Base-by-base conservation (phyloP, 768 basidiomycete species). In the Lentinula guzmanii region DNA sequence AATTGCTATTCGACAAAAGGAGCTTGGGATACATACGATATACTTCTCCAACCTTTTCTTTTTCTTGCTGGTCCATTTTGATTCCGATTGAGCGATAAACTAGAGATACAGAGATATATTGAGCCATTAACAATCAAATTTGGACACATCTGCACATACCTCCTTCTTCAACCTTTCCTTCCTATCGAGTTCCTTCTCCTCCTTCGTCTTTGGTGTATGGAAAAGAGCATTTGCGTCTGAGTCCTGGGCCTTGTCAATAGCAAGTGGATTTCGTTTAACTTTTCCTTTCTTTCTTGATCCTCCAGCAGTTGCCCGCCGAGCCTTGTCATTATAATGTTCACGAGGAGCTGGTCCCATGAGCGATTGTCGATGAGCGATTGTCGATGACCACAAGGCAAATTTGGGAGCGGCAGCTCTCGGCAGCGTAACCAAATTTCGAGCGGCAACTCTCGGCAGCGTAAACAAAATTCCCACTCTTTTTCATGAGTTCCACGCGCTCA, bases 1-100 rank as follows among this genome's bases (percentile, higher is more conserved):
- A 21, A 35, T 56, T 59, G 31, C 15, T 6, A 52, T 57, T 16
- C 46, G 11, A 41, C 45, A 43, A 10, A 4, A 48, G 41, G n/a
- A 45, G 9, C 8, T 52, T 18, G 41, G 46, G 11, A 3, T 21
- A 74, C 88, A 67, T 60, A 93, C 93, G 67, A 98, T 95, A 68
- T 94, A 98, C 64, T 92, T 92, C 64, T 98, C 95, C 4, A 98
- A 75, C 57, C 92, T 78, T 71, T 90, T 95, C 76, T 86, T 88
- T 76, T 93, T 95, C 77, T 95, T 95, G 61, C 76, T 83, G 48
- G 83, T 89, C 79, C 91, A 86, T 69, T 89, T 90, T 3, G 82
- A 84, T 50, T 89, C 82, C 8, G 85, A 80, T 70, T 86, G 82
- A 33, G 74, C 71, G 37, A 72, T 71, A 48, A 82, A 74, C 82